Percentiles rank a stretch among this genome's conserved stretches.
Conservation (phyloP, 306 rosid species). For the Inga laurina region DNA sequence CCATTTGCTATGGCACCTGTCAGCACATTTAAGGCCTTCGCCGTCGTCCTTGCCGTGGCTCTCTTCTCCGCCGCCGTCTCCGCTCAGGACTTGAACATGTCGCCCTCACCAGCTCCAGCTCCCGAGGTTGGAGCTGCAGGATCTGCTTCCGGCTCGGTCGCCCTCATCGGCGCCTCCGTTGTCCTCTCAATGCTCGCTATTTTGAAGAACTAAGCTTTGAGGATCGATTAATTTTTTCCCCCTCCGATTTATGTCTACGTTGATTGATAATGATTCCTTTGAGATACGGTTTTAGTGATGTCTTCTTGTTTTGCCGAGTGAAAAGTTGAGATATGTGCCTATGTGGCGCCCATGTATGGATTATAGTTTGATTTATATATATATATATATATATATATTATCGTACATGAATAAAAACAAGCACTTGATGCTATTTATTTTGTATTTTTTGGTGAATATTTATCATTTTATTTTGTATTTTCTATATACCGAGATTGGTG, state of each 20-base stretch:
- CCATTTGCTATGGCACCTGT: constrained; percentile 36
- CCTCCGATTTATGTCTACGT: neutral
- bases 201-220: constrained; percentile 5
- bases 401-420: neutral
- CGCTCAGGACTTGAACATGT: constrained; percentile 34
- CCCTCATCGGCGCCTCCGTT: constrained; percentile 33
- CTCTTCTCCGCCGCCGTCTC: constrained; percentile 27
- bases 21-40: constrained; percentile 28
- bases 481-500: too few relatives aligned
- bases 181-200: neutral
- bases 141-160: constrained; percentile 26
- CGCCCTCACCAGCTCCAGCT: constrained; percentile 24
- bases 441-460: too few relatives aligned
- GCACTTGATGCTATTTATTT: neutral
- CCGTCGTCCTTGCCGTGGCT: neutral
- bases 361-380: too few relatives aligned
- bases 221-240: neutral
- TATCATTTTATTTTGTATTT: neutral
- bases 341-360: neutral
- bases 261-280: neutral
- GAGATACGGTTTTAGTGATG: neutral
- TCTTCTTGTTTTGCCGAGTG: neutral
- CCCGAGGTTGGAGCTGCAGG: constrained; percentile 38
- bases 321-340: neutral
- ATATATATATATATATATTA: neutral